Base-by-base conservation (phyloP, 2,329 filamentous ascomycete genomes). In the Aspergillus nomiae region DNA sequence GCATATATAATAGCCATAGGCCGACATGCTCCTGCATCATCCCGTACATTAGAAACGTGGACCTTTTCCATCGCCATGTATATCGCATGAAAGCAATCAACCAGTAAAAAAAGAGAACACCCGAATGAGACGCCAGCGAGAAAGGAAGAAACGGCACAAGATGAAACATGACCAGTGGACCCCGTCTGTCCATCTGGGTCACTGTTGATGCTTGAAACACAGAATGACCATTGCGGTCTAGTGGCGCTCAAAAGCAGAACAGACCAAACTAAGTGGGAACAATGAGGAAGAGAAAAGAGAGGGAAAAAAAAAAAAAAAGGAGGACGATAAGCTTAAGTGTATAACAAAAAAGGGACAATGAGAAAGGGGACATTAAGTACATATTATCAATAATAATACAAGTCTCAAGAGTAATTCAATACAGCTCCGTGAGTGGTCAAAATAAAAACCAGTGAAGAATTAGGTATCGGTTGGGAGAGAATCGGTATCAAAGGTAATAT, bases 321-420 rank as follows among this genome's bases (percentile, higher is more conserved):
- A 53, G 26, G 19, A 59, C 64, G 62, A 61, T 66, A 61, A 16
- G 3, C 48, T n/a, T 69, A 70, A 65, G 61, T 67, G 65, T 69
- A 67, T 68, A 69, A 36, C 51, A 36, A 43, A 41, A 28, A 61
- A 26, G 11, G 45, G 38, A 46, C 58, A 57, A 58, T 59, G 55
- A 50, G 34, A 51, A 58, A 65, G 60, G 58, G 67, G 62, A 34
- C 28, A 46, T 50, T 70, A 70, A 63, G 61, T 67, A 32, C 55
- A 56, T 43, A 64, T 30, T 56, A 56, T 24, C 11, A 60, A 46
- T 67, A 67, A 53, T 66, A 69, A 69, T 70, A 70, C 67, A 70
- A 21, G 36, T 32, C 38, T 59, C 28, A 59, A 45, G 6, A 60
- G 56, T 24, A 56, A 60, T 48, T 45, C 45, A 46, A 36, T 21